Evolutionary conservation across 345 rosid species (phyloP).

Genomic region (Eucalyptus lansdowneana): DNA sequence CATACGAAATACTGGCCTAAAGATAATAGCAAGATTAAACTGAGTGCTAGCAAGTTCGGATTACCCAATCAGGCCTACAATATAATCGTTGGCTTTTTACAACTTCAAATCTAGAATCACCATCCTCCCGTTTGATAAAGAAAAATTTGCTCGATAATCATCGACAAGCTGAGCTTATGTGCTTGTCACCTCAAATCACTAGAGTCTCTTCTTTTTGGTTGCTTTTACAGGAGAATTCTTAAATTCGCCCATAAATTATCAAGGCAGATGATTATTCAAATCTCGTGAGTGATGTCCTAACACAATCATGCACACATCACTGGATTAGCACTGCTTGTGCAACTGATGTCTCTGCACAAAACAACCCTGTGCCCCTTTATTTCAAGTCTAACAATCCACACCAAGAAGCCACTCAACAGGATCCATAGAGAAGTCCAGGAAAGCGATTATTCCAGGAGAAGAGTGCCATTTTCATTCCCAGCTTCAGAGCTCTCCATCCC

Average conservation of each 20-base stretch:
- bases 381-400: neutral
- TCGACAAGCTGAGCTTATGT: too few species aligned
- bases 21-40: neutral
- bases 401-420: neutral
- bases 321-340: neutral
- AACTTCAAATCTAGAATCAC: neutral
- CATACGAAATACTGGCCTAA: neutral
- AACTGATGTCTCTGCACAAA: neutral
- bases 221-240: neutral
- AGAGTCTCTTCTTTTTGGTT: neutral
- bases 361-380: neutral
- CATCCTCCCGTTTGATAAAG: neutral
- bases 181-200: too few species aligned
- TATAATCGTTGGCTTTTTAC: neutral
- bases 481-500: neutral
- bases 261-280: neutral
- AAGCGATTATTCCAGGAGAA: neutral
- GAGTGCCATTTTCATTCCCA: neutral
- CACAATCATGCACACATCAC: neutral
- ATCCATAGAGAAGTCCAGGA: neutral
- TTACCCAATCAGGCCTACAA: neutral
- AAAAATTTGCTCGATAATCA: too few species aligned
- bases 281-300: neutral
- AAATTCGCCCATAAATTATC: neutral
- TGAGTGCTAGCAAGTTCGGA: neutral